Evolutionary conservation across 2,329 filamentous ascomycete genomes (phyloP).

Genomic region (Samsoniella hepiali): DNA sequence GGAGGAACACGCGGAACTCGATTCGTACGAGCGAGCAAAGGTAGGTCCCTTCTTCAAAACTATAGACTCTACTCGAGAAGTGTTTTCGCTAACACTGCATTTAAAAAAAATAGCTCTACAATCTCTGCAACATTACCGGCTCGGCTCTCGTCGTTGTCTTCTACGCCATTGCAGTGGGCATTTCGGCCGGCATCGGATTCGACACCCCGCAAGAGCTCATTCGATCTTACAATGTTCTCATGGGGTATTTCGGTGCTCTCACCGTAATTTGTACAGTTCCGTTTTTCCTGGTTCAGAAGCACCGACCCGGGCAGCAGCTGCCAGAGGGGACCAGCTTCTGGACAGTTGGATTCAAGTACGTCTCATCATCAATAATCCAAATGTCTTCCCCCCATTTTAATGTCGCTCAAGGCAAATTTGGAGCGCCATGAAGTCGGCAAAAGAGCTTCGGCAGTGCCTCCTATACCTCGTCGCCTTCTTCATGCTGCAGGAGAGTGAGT

Average conservation of each 20-base stretch:
- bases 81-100: not conserved
- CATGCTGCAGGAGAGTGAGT: conserved; percentile 24
- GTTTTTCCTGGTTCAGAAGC: conserved; percentile 26
- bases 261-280: conserved; percentile 23
- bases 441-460: conserved; percentile 23
- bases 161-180: conserved; percentile 24
- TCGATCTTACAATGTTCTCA: conserved; percentile 21
- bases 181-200: conserved; percentile 22
- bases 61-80: not conserved
- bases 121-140: conserved; percentile 25
- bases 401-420: conserved; percentile 19
- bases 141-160: conserved; percentile 22
- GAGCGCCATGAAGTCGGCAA: conserved; percentile 22
- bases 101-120: conserved; percentile 19
- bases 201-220: conserved; percentile 20
- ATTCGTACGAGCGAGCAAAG: conserved; percentile 23
- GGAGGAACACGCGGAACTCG: conserved; percentile 22
- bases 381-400: not conserved
- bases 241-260: conserved; percentile 25
- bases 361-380: not conserved
- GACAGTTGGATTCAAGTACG: conserved; percentile 21
- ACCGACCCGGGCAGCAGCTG: conserved; percentile 24
- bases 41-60: not conserved
- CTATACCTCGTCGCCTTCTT: conserved; percentile 26
- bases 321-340: conserved; percentile 22